Evolutionary conservation across 2,329 filamentous ascomycete genomes (phyloP).

Genomic region (Colletotrichum eleusines): DNA sequence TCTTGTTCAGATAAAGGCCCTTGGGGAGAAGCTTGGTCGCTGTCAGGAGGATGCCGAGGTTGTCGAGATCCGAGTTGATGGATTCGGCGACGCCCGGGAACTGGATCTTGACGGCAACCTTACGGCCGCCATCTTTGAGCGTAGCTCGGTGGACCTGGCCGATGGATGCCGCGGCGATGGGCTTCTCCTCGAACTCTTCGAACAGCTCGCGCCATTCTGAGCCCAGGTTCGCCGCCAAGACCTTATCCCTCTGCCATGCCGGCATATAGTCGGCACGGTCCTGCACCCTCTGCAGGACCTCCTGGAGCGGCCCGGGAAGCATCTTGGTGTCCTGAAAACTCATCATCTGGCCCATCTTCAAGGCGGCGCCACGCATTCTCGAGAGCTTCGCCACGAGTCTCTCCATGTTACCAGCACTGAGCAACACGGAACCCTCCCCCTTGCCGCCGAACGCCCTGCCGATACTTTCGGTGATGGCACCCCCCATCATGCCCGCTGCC

Average conservation of each 20-base stretch:
- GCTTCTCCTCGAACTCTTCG: conserved; percentile 86
- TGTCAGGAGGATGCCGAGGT: conserved; percentile 89
- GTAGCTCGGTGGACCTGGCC: conserved; percentile 93
- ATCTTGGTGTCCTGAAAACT: conserved; percentile 98
- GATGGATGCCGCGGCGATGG: conserved; percentile 95
- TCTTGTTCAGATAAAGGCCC: conserved; percentile 95
- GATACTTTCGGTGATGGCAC: conserved; percentile 87
- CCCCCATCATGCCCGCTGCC: conserved; percentile 94
- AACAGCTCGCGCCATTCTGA: conserved; percentile 88
- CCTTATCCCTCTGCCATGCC: conserved; percentile 87
- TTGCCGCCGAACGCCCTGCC: conserved; percentile 81
- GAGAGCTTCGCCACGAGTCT: conserved; percentile 92
- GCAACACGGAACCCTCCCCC: conserved; percentile 80
- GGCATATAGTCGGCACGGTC: conserved; percentile 99
- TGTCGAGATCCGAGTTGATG: conserved; percentile 96
- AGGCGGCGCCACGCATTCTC: conserved; percentile 94
- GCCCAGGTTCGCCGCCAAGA: conserved; percentile 83
- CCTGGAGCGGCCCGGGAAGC: conserved; percentile 86
- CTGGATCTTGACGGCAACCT: conserved; percentile 95
- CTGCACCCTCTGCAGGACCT: conserved; percentile 93
- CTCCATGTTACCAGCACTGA: conserved; percentile 93
- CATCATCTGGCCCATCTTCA: conserved; percentile 98
- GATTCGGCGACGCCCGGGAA: conserved; percentile 96
- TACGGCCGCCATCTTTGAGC: conserved; percentile 78
- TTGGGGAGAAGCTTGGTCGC: conserved; percentile 91